These are phyloP conservation scores for Penicillium simplicissimum DNA, from an alignment of 495 filamentous ascomycete genomes.

Conservation along the genomic window DNA sequence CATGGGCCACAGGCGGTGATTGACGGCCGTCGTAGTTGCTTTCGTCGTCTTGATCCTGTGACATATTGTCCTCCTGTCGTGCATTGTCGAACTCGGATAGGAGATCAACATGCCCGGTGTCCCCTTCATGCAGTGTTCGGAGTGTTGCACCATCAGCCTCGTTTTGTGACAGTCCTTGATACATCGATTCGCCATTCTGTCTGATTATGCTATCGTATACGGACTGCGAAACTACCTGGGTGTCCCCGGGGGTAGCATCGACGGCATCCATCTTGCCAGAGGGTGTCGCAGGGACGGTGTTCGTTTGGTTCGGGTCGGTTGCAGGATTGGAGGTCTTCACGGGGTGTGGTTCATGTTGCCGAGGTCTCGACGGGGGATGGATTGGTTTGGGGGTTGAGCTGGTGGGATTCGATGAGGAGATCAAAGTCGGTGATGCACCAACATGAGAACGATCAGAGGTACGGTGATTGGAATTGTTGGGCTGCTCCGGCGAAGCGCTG, in stretches of 20 bases:
- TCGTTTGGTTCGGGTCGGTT: conserved; percentile 5
- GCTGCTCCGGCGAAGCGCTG: conserved; percentile 10
- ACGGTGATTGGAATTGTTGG: background rate
- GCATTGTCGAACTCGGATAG: conserved; percentile 41
- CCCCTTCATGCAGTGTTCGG: conserved; percentile 45
- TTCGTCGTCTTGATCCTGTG: conserved; percentile 42
- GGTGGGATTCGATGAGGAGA: conserved; percentile 11
- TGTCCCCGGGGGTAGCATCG: conserved; percentile 44
- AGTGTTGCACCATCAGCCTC: conserved; percentile 37
- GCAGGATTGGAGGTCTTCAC: conserved; percentile 11
- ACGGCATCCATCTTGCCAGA: conserved; percentile 37
- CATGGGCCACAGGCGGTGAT: conserved; percentile 41
- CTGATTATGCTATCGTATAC: conserved; percentile 50
- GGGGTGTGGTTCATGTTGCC: conserved; percentile 23
- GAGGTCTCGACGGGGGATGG: background rate
- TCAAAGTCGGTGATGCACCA: conserved; percentile 10
- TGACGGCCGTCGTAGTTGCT: conserved; percentile 38
- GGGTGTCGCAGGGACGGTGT: conserved; percentile 11
- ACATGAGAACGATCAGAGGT: conserved; percentile 9
- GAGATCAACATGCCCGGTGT: conserved; percentile 52
- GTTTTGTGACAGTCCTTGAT: conserved; percentile 21
- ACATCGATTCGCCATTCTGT: conserved; percentile 36
- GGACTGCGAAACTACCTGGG: conserved; percentile 55
- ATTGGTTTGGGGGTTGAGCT: background rate
- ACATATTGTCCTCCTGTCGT: conserved; percentile 25